Base-by-base conservation (phyloP, 2,329 filamentous ascomycete genomes). In the Arthrobotrys conoides region DNA sequence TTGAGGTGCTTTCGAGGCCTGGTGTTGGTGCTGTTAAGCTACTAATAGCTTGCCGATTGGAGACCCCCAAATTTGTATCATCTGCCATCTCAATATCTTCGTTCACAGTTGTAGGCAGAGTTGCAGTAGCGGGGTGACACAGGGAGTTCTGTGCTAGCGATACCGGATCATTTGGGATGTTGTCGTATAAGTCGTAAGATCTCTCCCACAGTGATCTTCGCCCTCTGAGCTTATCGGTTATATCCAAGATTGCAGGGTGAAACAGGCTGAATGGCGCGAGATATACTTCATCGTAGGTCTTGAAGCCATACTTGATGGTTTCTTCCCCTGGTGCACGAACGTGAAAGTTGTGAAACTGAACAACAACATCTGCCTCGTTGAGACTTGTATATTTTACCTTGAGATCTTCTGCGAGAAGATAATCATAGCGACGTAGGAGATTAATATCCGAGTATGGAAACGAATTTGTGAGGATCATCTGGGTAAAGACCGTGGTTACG, bases 361-460 rank as follows among this genome's bases (percentile, higher is more conserved):
- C 94, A 12, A 92, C 94, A 68, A 99, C 92, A 80, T 95, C 92
- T 8, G 91, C 91, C 84, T 97, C 94, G 27, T 93, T 92, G 89
- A 98, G 91, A 2, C 94, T 97, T 84, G 93, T 97, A 83, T 93
- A 91, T 83, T 94, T 97, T 82, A 92, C 92, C 87, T 99, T 99
- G 76, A 99, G 87, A 86, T 99, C 96, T 84, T 99, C 96, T 0
- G 95, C 95, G 24, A 99, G 88, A 44, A 98, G 85, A 81, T 95
- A 97, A 84, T 99, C 96, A 83, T 97, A 96, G 59, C 96, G 90
- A 68, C 94, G 89, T 84, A 90, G 91, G 30, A 99, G 87, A 83
- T 99, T 97, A 85, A 99, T 96, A 20, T 97, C 94, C 59, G 92
- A 89, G 84, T 99, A 99, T 4, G 96, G 95, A 82, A 99, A 97